phyloP scores from a whole-genome alignment of 345 rosid genomes.

The Eucalyptus tenuipes region DNA sequence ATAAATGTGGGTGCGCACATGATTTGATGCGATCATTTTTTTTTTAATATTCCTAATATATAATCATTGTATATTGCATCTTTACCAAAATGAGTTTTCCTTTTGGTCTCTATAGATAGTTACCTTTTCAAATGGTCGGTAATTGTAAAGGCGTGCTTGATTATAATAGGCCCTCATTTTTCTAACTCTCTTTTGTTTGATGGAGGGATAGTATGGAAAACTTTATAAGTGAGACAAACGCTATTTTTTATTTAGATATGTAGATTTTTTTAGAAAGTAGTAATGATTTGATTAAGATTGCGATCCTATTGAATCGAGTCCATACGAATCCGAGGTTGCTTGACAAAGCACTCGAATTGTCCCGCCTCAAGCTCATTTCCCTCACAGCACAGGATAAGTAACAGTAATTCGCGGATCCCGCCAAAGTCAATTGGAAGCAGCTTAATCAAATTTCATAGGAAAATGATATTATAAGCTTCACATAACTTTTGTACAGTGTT shows the following conservation, averaged over 20 bases:
- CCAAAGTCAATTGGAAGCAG: fast-evolving
- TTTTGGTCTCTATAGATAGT: not conserved
- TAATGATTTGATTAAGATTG: not conserved
- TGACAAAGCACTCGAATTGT: not conserved
- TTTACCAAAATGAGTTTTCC: not conserved
- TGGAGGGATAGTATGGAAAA: too few species aligned
- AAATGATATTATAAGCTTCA: too few species aligned
- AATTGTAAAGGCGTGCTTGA: not conserved
- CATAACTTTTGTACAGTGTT: fast-evolving
- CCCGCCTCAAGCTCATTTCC: not conserved
- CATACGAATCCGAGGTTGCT: not conserved
- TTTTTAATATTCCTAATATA: not conserved
- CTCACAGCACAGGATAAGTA: fast-evolving
- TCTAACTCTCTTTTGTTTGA: not conserved
- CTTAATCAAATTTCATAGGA: fast-evolving
- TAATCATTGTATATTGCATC: not conserved
- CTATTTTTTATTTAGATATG: not conserved
- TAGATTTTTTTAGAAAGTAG: not conserved
- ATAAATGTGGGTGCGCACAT: not conserved
- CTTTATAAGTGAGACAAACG: not conserved
- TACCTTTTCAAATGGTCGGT: not conserved
- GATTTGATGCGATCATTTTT: not conserved
- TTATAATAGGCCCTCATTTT: not conserved
- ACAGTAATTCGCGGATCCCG: fast-evolving
- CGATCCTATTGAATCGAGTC: not conserved